phyloP scores from a whole-genome alignment of 306 rosid species.

The Trifolium pratense region DNA sequence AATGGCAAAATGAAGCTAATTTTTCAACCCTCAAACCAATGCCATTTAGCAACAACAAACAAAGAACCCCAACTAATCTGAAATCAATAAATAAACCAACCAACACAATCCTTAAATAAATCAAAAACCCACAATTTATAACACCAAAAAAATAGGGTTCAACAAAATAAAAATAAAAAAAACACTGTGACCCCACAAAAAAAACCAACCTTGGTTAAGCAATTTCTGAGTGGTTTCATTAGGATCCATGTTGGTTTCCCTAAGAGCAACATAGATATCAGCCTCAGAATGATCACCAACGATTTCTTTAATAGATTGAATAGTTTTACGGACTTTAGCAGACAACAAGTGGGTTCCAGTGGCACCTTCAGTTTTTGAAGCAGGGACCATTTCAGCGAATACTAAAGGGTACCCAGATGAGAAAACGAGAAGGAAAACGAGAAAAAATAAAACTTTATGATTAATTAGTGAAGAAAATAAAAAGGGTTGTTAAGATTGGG shows the following conservation, averaged over 20 bases:
- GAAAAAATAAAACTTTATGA: constrained; percentile 49
- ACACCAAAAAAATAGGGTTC: background rate
- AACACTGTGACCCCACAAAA: constrained; percentile 9
- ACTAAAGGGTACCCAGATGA: constrained; percentile 30
- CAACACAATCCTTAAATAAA: background rate
- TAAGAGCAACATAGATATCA: constrained; percentile 87
- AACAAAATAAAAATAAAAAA: background rate
- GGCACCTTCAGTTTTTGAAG: constrained; percentile 69
- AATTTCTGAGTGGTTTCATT: constrained; percentile 96
- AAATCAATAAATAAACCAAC: background rate
- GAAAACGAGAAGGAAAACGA: background rate
- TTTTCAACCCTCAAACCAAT: background rate
- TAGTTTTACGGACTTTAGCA: constrained; percentile 71
- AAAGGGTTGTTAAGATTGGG: constrained; percentile 44
- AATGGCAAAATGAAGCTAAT: background rate
- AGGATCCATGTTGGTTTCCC: constrained; percentile 94
- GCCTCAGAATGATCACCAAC: constrained; percentile 87
- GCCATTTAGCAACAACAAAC: constrained; percentile 8
- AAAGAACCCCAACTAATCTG: constrained; percentile 33
- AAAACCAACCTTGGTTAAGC: constrained; percentile 81
- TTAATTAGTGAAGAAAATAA: background rate
- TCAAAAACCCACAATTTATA: background rate
- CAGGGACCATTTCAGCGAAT: constrained; percentile 68
- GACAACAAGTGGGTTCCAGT: constrained; percentile 70
- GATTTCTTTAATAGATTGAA: constrained; percentile 87